phyloP scores from a whole-genome alignment of 495 filamentous ascomycete genomes.

The Aspergillus heteromorphus region DNA sequence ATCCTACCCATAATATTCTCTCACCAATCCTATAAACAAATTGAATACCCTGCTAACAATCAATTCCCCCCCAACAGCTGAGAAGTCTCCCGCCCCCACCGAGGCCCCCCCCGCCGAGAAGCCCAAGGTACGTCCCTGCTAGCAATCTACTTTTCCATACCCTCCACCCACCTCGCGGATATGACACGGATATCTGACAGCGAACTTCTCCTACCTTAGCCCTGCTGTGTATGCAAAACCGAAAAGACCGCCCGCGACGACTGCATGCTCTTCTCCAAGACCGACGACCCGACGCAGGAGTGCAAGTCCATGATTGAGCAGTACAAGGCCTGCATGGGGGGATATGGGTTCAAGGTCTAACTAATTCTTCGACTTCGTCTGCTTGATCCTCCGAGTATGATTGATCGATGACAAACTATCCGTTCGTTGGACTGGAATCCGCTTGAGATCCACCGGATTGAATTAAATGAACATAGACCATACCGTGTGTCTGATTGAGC shows the following conservation, averaged over 20 bases:
- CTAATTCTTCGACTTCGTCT: too few species aligned
- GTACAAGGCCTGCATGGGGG: conserved; percentile 89
- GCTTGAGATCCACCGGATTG: too few species aligned
- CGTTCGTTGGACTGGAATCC: too few species aligned
- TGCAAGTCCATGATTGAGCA: conserved; percentile 76
- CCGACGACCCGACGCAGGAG: conserved; percentile 66
- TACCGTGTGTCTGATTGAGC: too few species aligned
- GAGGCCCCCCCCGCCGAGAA: conserved; percentile 35
- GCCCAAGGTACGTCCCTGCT: conserved; percentile 55
- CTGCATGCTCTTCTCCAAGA: conserved; percentile 94
- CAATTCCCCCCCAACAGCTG: conserved; percentile 13
- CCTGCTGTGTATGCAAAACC: conserved; percentile 94
- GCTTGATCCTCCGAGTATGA: too few species aligned
- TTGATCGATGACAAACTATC: too few species aligned
- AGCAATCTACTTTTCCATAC: too few species aligned
- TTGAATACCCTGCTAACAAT: conserved; percentile 1
- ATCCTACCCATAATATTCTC: not conserved
- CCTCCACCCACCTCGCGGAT: too few species aligned
- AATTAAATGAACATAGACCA: too few species aligned
- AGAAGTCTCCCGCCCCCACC: conserved; percentile 22
- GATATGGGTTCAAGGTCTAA: conserved; percentile 84
- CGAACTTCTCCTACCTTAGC: too few species aligned
- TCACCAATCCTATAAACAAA: too few species aligned
- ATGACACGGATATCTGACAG: conserved; percentile 1
- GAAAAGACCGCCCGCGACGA: conserved; percentile 92